Base-by-base conservation (phyloP, 495 filamentous ascomycete genomes). In the Annulohypoxylon bovei region DNA sequence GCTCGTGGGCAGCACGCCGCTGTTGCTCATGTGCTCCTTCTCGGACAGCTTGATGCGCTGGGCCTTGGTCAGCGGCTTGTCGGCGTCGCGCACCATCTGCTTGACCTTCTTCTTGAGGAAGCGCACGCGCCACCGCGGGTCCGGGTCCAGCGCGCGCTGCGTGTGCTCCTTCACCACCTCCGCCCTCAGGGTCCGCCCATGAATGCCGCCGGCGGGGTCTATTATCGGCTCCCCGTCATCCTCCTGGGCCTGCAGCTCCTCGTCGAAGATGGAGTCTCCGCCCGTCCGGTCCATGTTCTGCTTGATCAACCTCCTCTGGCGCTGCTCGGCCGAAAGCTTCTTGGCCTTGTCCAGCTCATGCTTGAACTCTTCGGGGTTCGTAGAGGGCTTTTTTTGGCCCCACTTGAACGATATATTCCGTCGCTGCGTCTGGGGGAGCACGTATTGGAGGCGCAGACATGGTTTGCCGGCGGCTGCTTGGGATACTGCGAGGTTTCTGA, bases 61-160 rank as follows among this genome's bases (percentile, higher is more conserved):
- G 42, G 79, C 78, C 65, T 85, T 84, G 5, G 88, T 87, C 49
- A 97, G 74, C 8, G 89, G 84, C n/a, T 91, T 91, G 30, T 90
- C 83, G 11, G 86, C 83, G 73, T 77, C 33, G 7, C 84, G 85
- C 55, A 97, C 81, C 68, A 88, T 84, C 47, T 90, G 88, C 61
- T 93, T 89, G 8, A 94, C 85, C 87, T 92, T 92, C 81, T 91
- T 94, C 68, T 89, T 86, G 78, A 93, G 86, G 91, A 90, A 96
- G n/a, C 89, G 86, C 20, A 83, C 79, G 56, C 92, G 85, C 20
- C 79, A 79, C 27, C 79, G 72, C 12, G 93, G 92, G 67, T 89
- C 85, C 14, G 94, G 94, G 78, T 95, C 89, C 53, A 91, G 77
- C 11, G 83, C 88, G 25, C 82, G 74, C 54, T 83, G 83, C 79